Evolutionary conservation across 805 yeast species (phyloP).

Genomic region (Lipomyces orientalis): DNA sequence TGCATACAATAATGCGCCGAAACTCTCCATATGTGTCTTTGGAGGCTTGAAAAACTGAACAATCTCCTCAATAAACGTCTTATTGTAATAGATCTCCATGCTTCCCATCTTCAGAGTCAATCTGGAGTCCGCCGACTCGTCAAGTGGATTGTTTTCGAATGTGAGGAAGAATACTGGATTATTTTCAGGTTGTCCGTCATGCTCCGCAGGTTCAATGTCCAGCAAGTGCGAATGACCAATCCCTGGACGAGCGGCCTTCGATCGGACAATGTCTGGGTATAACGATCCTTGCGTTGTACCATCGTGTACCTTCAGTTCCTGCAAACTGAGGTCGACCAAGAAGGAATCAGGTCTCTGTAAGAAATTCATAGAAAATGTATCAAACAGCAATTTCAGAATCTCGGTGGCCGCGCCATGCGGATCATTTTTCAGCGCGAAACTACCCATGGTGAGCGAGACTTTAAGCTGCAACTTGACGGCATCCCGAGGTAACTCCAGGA

Average conservation of each 20-base stretch:
- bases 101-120: conserved; percentile 76
- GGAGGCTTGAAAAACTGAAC: conserved; percentile 85
- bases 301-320: conserved; percentile 86
- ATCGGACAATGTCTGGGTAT: conserved; percentile 88
- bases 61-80: conserved; percentile 78
- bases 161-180: conserved; percentile 78
- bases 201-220: conserved; percentile 19
- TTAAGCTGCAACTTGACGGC: conserved; percentile 68
- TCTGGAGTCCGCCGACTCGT: conserved; percentile 80
- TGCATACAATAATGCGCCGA: conserved; percentile 88
- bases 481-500: conserved; percentile 69
- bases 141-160: conserved; percentile 86
- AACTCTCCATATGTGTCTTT: conserved; percentile 79
- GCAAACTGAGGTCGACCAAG: conserved; percentile 70
- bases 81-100: conserved; percentile 88
- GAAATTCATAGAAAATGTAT: conserved; percentile 76
- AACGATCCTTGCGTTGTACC: conserved; percentile 71
- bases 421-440: conserved; percentile 61
- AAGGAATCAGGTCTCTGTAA: conserved; percentile 81
- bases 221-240: conserved; percentile 20
- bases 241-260: conserved; percentile 50
- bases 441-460: conserved; percentile 76
- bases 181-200: conserved; percentile 15
- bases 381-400: conserved; percentile 79
- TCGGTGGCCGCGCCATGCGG: conserved; percentile 50